These are phyloP conservation scores for Rhizophora apiculata DNA, from an alignment of 345 rosid species.

Conservation along the genomic window DNA sequence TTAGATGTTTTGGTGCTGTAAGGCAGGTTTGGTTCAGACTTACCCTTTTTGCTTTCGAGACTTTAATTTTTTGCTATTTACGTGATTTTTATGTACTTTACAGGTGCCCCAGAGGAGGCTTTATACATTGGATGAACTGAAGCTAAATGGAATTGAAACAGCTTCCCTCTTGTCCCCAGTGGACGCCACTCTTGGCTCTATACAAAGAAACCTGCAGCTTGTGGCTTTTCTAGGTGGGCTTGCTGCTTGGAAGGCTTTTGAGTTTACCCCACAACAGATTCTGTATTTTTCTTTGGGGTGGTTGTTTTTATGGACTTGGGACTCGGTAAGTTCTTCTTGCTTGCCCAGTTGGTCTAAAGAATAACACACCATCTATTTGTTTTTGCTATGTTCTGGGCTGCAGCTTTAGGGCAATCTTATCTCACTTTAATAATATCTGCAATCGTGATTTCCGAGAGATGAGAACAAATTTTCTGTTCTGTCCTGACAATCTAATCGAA, in stretches of 20 bases:
- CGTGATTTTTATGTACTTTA: neutral
- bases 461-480: neutral
- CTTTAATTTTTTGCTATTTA: neutral
- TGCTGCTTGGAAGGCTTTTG: slow-evolving; percentile 58
- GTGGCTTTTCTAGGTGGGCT: slow-evolving; percentile 58
- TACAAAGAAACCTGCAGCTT: slow-evolving; percentile 72
- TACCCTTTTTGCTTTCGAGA: neutral
- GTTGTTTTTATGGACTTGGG: slow-evolving; percentile 75
- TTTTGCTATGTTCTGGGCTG: neutral
- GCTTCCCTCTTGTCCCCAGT: slow-evolving; percentile 71
- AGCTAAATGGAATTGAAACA: slow-evolving; percentile 72
- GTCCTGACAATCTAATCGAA: too few species aligned
- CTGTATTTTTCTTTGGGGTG: slow-evolving; percentile 59
- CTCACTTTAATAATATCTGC: neutral
- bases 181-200: slow-evolving; percentile 73
- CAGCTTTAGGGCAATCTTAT: neutral
- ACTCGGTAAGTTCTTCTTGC: slow-evolving; percentile 42
- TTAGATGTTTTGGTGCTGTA: slow-evolving; percentile 71
- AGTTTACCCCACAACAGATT: slow-evolving; percentile 54
- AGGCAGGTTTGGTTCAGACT: slow-evolving; percentile 50
- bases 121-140: slow-evolving; percentile 78
- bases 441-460: neutral
- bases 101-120: slow-evolving; percentile 89
- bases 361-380: neutral
- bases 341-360: neutral